Evolutionary conservation across 768 basidiomycete species (phyloP), one percentile per base, ranked within the genome.

Genomic region (Lactarius hatsudake): DNA sequence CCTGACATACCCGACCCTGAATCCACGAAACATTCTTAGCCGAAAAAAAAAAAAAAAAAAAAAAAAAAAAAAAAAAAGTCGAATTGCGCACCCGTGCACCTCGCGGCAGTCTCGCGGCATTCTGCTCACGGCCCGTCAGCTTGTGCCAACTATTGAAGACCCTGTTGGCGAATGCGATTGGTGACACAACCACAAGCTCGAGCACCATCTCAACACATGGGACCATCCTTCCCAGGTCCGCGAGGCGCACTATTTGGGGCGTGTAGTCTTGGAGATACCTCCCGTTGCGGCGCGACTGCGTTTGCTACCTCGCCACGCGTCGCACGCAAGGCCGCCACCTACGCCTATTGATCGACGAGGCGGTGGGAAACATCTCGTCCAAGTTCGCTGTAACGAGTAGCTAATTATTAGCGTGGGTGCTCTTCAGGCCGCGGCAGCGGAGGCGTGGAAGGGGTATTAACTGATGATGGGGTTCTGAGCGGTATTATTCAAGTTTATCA

Each of bases 1-100:
- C 97, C 97, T 0, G 94, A 97, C 94, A 98, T 97, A 1, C 97
- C 96, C 2, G 93, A 95, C 9, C 95, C 96, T 97, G 71, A 40
- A 36, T 56, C 57, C 28, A 40, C 10, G 38, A 43, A 10, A 3
- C 38, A 20, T n/a, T 20, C 42, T 18, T 17, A 9, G 10, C 28
- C 26, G 2, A 28, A 28, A 28, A 28, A 28, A 28, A 28, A 28
- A 28, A 28, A 28, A 28, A 28, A 28, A 28, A 28, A 28, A 28
- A 28, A 28, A 28, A 28, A 28, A 28, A 28, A 28, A 28, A 28
- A 28, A 28, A 28, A 28, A 28, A 2, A 1, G 26, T 28, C 26
- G 26, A 2, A 28, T 28, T 28, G 26, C 26, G 26, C 26, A 28
- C 26, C 26, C 26, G 26, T 28, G 26, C 26, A 28, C 26, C 26